A percentile compares a stretch with the other conserved stretches of the same genome.
These are phyloP conservation scores for Beauveria asiatica DNA, from an alignment of 2,329 filamentous ascomycete genomes.

Conservation along the genomic window DNA sequence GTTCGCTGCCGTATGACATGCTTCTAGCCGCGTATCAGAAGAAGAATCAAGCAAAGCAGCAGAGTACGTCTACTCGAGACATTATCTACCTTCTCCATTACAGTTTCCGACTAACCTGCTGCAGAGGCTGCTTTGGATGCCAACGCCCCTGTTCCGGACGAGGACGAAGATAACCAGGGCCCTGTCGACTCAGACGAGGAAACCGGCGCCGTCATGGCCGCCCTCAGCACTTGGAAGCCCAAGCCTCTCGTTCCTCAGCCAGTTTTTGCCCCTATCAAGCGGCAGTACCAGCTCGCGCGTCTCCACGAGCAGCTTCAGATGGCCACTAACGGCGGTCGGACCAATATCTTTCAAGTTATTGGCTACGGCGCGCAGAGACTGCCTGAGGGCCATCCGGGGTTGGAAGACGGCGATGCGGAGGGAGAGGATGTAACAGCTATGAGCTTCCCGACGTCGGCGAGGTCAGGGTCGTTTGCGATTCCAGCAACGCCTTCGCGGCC, in stretches of 20 bases:
- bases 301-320: slow-evolving; percentile 58
- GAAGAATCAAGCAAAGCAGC: slow-evolving; percentile 97
- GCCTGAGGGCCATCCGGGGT: slow-evolving; percentile 38
- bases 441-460: slow-evolving; percentile 27
- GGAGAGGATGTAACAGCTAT: slow-evolving; percentile 45
- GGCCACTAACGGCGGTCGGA: slow-evolving; percentile 56
- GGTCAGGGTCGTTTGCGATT: slow-evolving; percentile 24
- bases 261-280: slow-evolving; percentile 51
- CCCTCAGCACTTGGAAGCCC: slow-evolving; percentile 66
- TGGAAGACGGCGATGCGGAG: slow-evolving; percentile 42
- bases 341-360: slow-evolving; percentile 56
- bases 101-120: slow-evolving; percentile 13
- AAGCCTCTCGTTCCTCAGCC: slow-evolving; percentile 65
- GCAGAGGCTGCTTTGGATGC: slow-evolving; percentile 89
- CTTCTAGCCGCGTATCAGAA: slow-evolving; percentile 82
- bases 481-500: slow-evolving; percentile 2
- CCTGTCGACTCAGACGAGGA: slow-evolving; percentile 94
- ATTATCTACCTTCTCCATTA: not conserved
- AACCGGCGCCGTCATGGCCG: slow-evolving; percentile 78
- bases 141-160: slow-evolving; percentile 81
- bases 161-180: slow-evolving; percentile 68
- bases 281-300: slow-evolving; percentile 54
- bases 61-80: slow-evolving; percentile 55
- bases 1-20: slow-evolving; percentile 88
- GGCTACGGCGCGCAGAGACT: slow-evolving; percentile 49